Conservation (phyloP, 1,284 basidiomycete species). For the Singerocomus inundabilis region DNA sequence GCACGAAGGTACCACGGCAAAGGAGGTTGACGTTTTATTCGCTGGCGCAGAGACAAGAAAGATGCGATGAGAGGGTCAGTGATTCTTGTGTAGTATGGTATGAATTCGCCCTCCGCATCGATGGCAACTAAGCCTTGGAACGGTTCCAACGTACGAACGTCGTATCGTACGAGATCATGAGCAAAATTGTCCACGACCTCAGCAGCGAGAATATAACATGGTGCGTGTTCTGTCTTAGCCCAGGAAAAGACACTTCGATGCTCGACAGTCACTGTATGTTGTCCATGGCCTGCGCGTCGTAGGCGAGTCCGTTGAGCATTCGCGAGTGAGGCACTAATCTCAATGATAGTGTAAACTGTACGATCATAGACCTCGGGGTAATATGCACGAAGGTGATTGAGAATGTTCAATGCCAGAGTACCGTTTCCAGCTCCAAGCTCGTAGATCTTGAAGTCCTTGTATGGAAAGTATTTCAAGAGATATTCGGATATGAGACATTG, state of each 20-base stretch:
- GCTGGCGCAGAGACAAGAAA: slow-evolving; percentile 65
- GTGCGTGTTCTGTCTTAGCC: slow-evolving; percentile 72
- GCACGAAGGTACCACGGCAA: slow-evolving; percentile 57
- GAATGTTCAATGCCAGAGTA: slow-evolving; percentile 85
- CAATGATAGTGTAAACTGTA: slow-evolving; percentile 90
- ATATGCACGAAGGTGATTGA: slow-evolving; percentile 74
- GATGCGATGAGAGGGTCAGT: slow-evolving; percentile 81
- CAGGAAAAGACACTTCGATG: slow-evolving; percentile 90
- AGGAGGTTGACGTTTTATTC: slow-evolving; percentile 53
- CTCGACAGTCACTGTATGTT: slow-evolving; percentile 65
- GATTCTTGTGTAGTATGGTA: slow-evolving; percentile 81
- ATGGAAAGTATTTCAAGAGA: slow-evolving; percentile 91
- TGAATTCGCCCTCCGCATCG: slow-evolving; percentile 82
- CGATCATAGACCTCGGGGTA: slow-evolving; percentile 92
- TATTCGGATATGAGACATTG: slow-evolving; percentile 89
- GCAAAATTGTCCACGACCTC: slow-evolving; percentile 99
- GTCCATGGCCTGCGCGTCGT: slow-evolving; percentile 29
- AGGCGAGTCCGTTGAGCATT: slow-evolving; percentile 56
- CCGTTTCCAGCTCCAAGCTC: slow-evolving; percentile 99
- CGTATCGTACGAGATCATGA: slow-evolving; percentile 93
- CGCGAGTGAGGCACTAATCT: slow-evolving; percentile 84
- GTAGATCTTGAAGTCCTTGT: slow-evolving; percentile 93
- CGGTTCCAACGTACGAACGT: slow-evolving; percentile 73
- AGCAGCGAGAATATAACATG: slow-evolving; percentile 92
- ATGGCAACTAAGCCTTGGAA: slow-evolving; percentile 85